These are phyloP conservation scores for Telfairia occidentalis DNA, from an alignment of 331 rosid genomes.

Conservation along the genomic window DNA sequence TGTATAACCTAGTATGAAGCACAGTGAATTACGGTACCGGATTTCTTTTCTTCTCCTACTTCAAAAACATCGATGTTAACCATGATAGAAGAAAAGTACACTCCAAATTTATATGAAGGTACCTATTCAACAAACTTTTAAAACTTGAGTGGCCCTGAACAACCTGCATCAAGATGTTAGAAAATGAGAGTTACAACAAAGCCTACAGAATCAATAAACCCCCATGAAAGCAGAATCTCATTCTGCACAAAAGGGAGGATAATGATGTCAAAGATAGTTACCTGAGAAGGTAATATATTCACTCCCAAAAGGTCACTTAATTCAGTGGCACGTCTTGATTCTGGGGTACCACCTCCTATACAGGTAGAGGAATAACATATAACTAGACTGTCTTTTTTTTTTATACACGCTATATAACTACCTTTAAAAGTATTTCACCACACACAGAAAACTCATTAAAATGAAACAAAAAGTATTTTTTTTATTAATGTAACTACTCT, in stretches of 20 bases:
- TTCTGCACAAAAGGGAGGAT: not conserved
- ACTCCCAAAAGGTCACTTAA: slow-evolving; percentile 59
- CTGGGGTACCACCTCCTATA: slow-evolving; percentile 78
- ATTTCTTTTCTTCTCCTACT: not conserved
- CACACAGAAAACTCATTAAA: not conserved
- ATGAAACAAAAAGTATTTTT: not conserved
- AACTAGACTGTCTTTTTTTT: not conserved
- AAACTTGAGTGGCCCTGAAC: slow-evolving; percentile 85
- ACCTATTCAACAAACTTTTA: slow-evolving; percentile 63
- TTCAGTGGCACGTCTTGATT: slow-evolving; percentile 69
- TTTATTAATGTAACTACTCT: not conserved
- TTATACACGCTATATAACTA: not conserved
- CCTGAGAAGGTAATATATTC: slow-evolving; percentile 65
- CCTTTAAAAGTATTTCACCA: not conserved
- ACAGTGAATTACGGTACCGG: too few species aligned
- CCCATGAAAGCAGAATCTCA: not conserved
- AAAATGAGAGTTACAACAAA: not conserved
- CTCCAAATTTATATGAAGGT: slow-evolving; percentile 11
- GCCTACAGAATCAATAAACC: not conserved
- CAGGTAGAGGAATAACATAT: not conserved
- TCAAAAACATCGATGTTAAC: not conserved
- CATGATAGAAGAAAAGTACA: not conserved
- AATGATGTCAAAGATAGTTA: slow-evolving; percentile 4
- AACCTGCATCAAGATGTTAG: slow-evolving; percentile 36
- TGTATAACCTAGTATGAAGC: not conserved